Base-by-base conservation (phyloP, 2,329 filamentous ascomycete species). In the Penicillium sp. region DNA sequence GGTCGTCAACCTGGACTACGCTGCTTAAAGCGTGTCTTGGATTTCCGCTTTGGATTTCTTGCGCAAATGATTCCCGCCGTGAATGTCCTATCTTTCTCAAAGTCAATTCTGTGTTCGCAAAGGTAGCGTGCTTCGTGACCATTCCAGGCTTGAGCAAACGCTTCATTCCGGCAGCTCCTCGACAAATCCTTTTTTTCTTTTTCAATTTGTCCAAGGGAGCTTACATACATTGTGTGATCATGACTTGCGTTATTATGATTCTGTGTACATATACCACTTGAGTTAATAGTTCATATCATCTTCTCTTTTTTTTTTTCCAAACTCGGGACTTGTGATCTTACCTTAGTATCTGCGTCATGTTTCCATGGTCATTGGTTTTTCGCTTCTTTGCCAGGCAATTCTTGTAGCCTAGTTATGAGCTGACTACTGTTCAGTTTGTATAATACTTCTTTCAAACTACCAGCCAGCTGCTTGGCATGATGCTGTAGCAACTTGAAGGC, bases 251-350 rank as follows among this genome's bases (percentile, higher is more conserved):
- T 40, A 27, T 52, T 59, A 51, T 46, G 36, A 39, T 61, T 63
- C 56, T 56, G 20, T 65, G 62, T 63, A 64, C 60, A 64, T 64
- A 63, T 61, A 63, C 60, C 59, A 59, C 29, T 12, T 52, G 40
- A 49, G 43, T 54, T 49, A 20, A 33, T 55, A 53, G 60, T 62
- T 56, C 43, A 60, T 57, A 63, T 55, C 41, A 32, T 42, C n/a
- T 43, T 40, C 42, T 51, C 47, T 54, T 40, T 52, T 46, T 39
- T 34, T 49, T 43, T 9, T 36, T 27, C 24, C 30, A 33, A 13
- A 18, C n/a, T 53, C 13, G 26, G 27, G n/a, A n/a, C n/a, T n/a
- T n/a, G n/a, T n/a, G n/a, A n/a, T n/a, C n/a, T n/a, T n/a, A n/a
- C n/a, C n/a, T n/a, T n/a, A n/a, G n/a, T n/a, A n/a, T n/a, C n/a